Percentiles rank a stretch among this genome's conserved stretches.
Conservation (phyloP, 192 early-diverging fungal genomes). For the Coemansia sp. region DNA sequence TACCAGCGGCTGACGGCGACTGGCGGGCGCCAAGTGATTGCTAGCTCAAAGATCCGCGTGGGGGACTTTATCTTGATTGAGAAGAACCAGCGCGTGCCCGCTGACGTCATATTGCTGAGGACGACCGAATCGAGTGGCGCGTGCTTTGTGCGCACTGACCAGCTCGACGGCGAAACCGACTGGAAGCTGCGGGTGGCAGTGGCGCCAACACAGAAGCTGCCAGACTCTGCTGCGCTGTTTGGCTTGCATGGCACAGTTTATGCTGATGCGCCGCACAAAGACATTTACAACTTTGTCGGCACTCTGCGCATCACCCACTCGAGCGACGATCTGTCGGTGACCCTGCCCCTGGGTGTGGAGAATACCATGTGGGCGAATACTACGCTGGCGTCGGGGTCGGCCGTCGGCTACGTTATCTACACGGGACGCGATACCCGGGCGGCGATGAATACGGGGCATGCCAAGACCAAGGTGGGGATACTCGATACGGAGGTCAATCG, state of each 20-base stretch:
- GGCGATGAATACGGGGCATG: conserved; percentile 93
- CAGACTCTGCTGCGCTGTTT: conserved; percentile 60
- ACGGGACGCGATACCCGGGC: conserved; percentile 92
- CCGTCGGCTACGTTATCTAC: conserved; percentile 82
- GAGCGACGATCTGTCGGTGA: conserved; percentile 5
- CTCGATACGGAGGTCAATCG: conserved; percentile 90
- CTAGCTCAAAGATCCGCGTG: conserved; percentile 81
- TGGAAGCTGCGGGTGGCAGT: conserved; percentile 93
- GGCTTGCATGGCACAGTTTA: conserved; percentile 70
- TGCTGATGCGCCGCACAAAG: conserved; percentile 88
- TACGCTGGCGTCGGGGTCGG: conserved; percentile 86
- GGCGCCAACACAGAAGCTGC: conserved; percentile 72
- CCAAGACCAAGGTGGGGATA: conserved; percentile 86
- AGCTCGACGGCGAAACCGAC: conserved; percentile 96
- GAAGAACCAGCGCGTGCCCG: conserved; percentile 89
- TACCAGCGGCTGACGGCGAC: conserved; percentile 65
- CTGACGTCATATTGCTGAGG: conserved; percentile 83
- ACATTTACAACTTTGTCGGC: conserved; percentile 90
- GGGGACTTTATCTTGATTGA: conserved; percentile 83
- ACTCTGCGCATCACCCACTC: conserved; percentile 54
- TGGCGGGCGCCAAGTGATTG: conserved; percentile 58
- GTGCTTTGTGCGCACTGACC: conserved; percentile 95
- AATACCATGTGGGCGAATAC: conserved; percentile 97
- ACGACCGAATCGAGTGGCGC: conserved; percentile 81
- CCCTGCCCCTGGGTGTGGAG: conserved; percentile 75